Evolutionary conservation across 2,329 filamentous ascomycete genomes (phyloP).

Genomic region (Alternaria incomplexa): DNA sequence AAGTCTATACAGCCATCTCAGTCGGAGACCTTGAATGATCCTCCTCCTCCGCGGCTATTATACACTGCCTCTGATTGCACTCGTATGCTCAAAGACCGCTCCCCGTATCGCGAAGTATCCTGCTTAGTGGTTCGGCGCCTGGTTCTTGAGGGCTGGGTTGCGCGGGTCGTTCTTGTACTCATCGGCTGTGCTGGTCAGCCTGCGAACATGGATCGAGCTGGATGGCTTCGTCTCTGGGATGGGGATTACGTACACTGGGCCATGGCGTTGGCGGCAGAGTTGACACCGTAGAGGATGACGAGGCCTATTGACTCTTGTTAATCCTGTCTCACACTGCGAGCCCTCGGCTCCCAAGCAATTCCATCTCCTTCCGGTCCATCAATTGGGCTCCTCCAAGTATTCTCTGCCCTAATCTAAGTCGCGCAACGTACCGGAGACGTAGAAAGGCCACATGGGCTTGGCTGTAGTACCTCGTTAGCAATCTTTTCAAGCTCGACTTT

Average conservation of each 20-base stretch:
- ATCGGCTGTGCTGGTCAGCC: constrained; percentile 65
- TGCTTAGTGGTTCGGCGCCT: constrained; percentile 39
- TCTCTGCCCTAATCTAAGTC: not conserved
- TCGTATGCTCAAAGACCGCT: constrained; percentile 19
- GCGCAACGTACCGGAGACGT: constrained; percentile 80
- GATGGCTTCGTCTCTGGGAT: not conserved
- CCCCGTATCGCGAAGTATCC: constrained; percentile 16
- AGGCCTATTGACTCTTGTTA: constrained; percentile 63
- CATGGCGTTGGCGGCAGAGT: constrained; percentile 78
- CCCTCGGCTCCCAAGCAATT: not conserved
- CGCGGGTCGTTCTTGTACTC: constrained; percentile 98
- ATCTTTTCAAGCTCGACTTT: constrained; percentile 8
- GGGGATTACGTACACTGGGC: constrained; percentile 70
- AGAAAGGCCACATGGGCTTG: constrained; percentile 91
- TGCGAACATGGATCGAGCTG: not conserved
- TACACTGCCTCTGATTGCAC: constrained; percentile 41
- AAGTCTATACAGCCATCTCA: constrained; percentile 44
- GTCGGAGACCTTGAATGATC: constrained; percentile 12
- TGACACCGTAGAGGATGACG: constrained; percentile 90
- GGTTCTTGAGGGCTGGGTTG: constrained; percentile 65
- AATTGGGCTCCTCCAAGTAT: not conserved
- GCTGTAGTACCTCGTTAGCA: constrained; percentile 62
- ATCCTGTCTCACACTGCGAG: constrained; percentile 2
- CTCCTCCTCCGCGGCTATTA: constrained; percentile 40
- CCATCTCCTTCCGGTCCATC: constrained; percentile 12